Evolutionary conservation across 108 stramenopile species (phyloP).

Genomic region (Stephanodiscus triporus): DNA sequence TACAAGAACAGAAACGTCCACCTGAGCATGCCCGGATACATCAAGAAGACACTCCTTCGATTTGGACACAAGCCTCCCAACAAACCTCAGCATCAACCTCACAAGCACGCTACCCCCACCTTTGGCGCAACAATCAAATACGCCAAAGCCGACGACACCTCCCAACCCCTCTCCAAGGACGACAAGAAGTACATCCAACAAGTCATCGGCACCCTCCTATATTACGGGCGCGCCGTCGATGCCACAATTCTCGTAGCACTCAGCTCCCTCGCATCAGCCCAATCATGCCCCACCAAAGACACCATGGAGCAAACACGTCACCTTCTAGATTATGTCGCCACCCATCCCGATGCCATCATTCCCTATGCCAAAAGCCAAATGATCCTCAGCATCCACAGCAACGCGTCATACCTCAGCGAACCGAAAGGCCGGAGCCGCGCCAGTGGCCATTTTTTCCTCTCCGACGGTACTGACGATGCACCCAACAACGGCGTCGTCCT

Average conservation of each 20-base stretch:
- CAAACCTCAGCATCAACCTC: too few species aligned
- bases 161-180: neutral
- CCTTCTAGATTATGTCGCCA: conserved; percentile 16
- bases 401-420: conserved; percentile 9
- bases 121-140: neutral
- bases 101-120: neutral
- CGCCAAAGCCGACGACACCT: neutral
- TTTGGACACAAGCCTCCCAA: neutral
- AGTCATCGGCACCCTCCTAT: conserved; percentile 3
- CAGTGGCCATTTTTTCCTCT: conserved; percentile 4
- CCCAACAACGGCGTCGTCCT: conserved; percentile 4
- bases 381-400: conserved; percentile 11
- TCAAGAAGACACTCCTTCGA: neutral
- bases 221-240: conserved; percentile 9
- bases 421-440: neutral
- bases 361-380: conserved; percentile 12
- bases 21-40: too few species aligned
- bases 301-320: neutral
- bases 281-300: neutral
- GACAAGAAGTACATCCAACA: neutral
- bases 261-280: neutral
- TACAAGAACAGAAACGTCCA: too few species aligned
- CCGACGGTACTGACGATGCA: neutral
- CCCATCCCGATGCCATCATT: conserved; percentile 15
- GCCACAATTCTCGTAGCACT: neutral